phyloP scores from a whole-genome alignment of 805 yeast genomes.

The Naumovozyma dairenensis region DNA sequence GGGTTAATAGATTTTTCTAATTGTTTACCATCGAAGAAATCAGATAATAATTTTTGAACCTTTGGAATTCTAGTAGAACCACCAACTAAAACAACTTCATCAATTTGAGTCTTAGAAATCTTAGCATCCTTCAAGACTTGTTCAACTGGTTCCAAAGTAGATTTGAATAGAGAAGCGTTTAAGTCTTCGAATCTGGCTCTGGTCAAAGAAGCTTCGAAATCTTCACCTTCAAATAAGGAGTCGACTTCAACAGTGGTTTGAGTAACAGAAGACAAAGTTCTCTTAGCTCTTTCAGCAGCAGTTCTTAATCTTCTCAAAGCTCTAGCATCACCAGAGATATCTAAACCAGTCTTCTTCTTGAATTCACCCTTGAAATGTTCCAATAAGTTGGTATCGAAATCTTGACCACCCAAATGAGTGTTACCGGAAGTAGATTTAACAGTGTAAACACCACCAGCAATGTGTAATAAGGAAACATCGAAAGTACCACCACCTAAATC shows the following conservation, averaged over 20 bases:
- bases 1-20: constrained; percentile 96
- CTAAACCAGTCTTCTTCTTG: constrained; percentile 90
- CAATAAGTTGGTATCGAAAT: constrained; percentile 92
- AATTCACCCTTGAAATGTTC: constrained; percentile 89
- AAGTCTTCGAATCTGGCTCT: constrained; percentile 98
- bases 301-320: constrained; percentile 97
- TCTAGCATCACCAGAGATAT: constrained; percentile 83
- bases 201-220: constrained; percentile 85
- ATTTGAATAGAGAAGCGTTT: constrained; percentile 85
- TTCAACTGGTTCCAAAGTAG: constrained; percentile 90
- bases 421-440: constrained; percentile 99
- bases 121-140: constrained; percentile 89
- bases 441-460: constrained; percentile 93
- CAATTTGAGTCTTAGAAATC: constrained; percentile 72
- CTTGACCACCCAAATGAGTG: constrained; percentile 99
- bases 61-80: constrained; percentile 99
- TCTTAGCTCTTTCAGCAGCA: constrained; percentile 98
- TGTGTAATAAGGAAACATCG: constrained; percentile 87
- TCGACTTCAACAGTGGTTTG: constrained; percentile 95
- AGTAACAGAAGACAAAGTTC: constrained; percentile 92
- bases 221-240: constrained; percentile 91
- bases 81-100: constrained; percentile 95
- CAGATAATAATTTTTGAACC: constrained; percentile 88
- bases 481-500: constrained; percentile 99
- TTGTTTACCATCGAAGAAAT: constrained; percentile 94